These are phyloP conservation scores for Claviceps pazoutovae DNA, from an alignment of 2,329 filamentous ascomycete species.

Conservation along the genomic window DNA sequence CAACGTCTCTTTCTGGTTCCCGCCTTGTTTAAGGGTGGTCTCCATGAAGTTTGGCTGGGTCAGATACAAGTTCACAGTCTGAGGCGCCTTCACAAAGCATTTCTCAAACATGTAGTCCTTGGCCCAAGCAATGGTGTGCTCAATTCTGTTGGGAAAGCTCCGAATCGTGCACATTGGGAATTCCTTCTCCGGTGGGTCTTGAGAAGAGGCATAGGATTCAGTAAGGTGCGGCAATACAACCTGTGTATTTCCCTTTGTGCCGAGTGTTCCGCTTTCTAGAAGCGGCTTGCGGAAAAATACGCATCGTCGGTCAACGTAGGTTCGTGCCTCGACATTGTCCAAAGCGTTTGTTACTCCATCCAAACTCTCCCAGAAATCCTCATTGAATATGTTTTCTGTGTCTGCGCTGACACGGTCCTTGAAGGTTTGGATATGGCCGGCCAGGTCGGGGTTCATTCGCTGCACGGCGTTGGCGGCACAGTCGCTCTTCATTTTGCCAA, in stretches of 20 bases:
- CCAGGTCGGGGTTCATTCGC: constrained; percentile 87
- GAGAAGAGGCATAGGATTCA: constrained; percentile 89
- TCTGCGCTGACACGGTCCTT: constrained; percentile 85
- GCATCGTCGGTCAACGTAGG: constrained; percentile 89
- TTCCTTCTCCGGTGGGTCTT: constrained; percentile 94
- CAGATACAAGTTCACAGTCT: constrained; percentile 88
- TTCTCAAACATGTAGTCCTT: constrained; percentile 84
- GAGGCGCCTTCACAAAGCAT: constrained; percentile 83
- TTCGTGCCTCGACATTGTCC: constrained; percentile 93
- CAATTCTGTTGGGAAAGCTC: constrained; percentile 96
- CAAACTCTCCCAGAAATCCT: constrained; percentile 74
- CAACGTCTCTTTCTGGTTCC: constrained; percentile 85
- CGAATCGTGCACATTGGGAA: constrained; percentile 98
- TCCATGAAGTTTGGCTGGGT: constrained; percentile 84
- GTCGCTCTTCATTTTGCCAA: constrained; percentile 93
- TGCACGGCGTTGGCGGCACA: constrained; percentile 81
- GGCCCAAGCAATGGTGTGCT: constrained; percentile 97
- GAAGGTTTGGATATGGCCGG: constrained; percentile 70
- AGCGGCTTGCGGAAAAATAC: constrained; percentile 97
- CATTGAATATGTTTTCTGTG: constrained; percentile 89
- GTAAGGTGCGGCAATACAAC: constrained; percentile 83
- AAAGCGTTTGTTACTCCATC: constrained; percentile 94
- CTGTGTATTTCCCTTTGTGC: constrained; percentile 97
- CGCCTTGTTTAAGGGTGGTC: constrained; percentile 76
- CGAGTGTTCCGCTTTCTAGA: constrained; percentile 92